phyloP scores from a whole-genome alignment of 1,139 yeast genomes.

The Candida sojae region DNA sequence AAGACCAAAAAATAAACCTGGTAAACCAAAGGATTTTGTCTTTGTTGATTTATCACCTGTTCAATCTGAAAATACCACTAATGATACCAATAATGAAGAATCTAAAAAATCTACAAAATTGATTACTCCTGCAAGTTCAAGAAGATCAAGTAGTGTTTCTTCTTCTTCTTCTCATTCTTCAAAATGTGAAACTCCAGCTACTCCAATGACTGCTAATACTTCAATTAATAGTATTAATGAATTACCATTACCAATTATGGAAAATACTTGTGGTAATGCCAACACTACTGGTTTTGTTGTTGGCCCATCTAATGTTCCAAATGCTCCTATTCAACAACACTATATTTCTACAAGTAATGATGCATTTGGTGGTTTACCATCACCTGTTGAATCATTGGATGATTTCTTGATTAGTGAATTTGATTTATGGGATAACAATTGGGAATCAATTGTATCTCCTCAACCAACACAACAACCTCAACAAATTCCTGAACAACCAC shows the following conservation, averaged over 20 bases:
- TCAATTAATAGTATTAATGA: slow-evolving; percentile 2
- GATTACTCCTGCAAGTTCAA: not conserved
- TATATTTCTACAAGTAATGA: slow-evolving; percentile 5
- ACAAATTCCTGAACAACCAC: slow-evolving; percentile 6
- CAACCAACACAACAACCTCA: slow-evolving; percentile 4
- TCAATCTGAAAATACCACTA: slow-evolving; percentile 30
- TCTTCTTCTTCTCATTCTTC: not conserved
- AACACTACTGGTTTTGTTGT: no score
- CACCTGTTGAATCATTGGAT: slow-evolving; percentile 15
- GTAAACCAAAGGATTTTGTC: slow-evolving; percentile 54
- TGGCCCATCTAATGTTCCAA: no score
- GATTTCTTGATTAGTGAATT: slow-evolving; percentile 14
- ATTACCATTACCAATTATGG: not conserved
- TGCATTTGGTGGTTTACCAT: slow-evolving; percentile 11
- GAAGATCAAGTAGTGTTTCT: slow-evolving; percentile 1
- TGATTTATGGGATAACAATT: slow-evolving; percentile 12
- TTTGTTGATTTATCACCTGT: slow-evolving; percentile 58
- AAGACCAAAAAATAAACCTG: slow-evolving; percentile 54
- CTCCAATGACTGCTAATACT: slow-evolving; percentile 9
- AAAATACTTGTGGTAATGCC: not conserved
- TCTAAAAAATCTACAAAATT: slow-evolving; percentile 5
- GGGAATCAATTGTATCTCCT: slow-evolving; percentile 1
- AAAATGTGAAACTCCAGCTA: slow-evolving; percentile 6
- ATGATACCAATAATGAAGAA: not conserved
- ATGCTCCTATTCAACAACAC: slow-evolving; percentile 11